Evolutionary conservation across 1,139 yeast species (phyloP).

Genomic region (Hemisphaericaspora lyxosophila): DNA sequence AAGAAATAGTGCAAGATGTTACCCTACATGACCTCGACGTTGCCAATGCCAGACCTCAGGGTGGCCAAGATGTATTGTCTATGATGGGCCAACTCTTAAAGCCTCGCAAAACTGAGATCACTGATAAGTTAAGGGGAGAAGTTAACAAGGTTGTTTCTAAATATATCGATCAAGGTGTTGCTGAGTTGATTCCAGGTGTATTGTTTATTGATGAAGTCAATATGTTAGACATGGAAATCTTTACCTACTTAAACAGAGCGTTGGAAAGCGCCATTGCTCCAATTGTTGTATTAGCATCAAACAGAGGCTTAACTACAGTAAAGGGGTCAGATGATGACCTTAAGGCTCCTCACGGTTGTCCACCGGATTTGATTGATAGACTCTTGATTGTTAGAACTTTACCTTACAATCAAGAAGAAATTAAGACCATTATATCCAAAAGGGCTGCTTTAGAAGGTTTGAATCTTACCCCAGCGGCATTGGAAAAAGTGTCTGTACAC

Average conservation of each 20-base stretch:
- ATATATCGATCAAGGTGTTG: constrained; percentile 96
- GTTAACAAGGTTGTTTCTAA: constrained; percentile 95
- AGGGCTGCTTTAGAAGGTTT: constrained; percentile 77
- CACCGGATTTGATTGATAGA: constrained; percentile 91
- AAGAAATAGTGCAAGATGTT: constrained; percentile 96
- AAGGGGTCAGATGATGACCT: constrained; percentile 80
- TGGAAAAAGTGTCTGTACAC: constrained; percentile 66
- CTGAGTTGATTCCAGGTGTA: constrained; percentile 97
- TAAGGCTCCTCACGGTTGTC: constrained; percentile 93
- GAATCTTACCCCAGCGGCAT: constrained; percentile 62
- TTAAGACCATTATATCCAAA: constrained; percentile 75
- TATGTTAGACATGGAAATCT: constrained; percentile 95
- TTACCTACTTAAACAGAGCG: constrained; percentile 91
- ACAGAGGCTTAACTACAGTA: constrained; percentile 88
- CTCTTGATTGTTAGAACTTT: constrained; percentile 86
- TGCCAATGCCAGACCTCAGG: constrained; percentile 97
- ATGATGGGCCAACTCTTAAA: constrained; percentile 98
- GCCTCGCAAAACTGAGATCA: constrained; percentile 97
- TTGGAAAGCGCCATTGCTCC: constrained; percentile 92
- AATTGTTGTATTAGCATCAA: constrained; percentile 90
- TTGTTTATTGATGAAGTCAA: constrained; percentile 96
- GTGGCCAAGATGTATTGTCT: constrained; percentile 96
- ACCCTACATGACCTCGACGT: constrained; percentile 94
- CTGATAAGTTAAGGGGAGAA: constrained; percentile 89
- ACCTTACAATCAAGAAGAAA: constrained; percentile 83